Percentiles rank a stretch among this genome's conserved stretches.
These are phyloP conservation scores for Oryza australiensis DNA, from an alignment of 176 grass and related monocot species.

Conservation along the genomic window DNA sequence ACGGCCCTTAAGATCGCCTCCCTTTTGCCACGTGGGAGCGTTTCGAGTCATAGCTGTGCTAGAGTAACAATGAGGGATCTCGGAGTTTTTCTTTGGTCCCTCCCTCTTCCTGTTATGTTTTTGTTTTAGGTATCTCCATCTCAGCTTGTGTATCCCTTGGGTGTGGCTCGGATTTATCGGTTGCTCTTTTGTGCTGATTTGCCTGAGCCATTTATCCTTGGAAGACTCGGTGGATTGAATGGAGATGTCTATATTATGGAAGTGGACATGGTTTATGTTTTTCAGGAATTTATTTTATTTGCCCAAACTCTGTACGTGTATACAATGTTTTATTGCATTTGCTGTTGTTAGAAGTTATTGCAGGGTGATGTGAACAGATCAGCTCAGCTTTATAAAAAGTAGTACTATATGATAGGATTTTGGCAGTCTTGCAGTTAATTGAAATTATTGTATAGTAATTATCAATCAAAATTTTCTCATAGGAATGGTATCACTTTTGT, in stretches of 20 bases:
- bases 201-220: background rate
- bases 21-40: constrained; percentile 60
- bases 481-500: background rate
- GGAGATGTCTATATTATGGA: constrained; percentile 6
- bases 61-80: constrained; percentile 39
- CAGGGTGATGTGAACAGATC: background rate
- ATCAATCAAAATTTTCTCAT: no score
- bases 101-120: constrained; percentile 45
- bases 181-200: constrained; percentile 26
- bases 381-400: background rate
- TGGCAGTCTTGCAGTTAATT: background rate
- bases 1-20: constrained; percentile 88
- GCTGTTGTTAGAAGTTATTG: background rate
- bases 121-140: constrained; percentile 14
- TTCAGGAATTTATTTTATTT: background rate
- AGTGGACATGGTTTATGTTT: constrained; percentile 14
- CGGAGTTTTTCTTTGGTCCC: constrained; percentile 71
- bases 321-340: background rate
- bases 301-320: no score
- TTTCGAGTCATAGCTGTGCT: constrained; percentile 88
- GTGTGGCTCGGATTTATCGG: constrained; percentile 22
- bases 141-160: background rate
- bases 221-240: background rate
- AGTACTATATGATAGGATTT: background rate
- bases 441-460: background rate